Evolutionary conservation across 2,329 filamentous ascomycete genomes (phyloP).

Genomic region (Aspergillus persii): DNA sequence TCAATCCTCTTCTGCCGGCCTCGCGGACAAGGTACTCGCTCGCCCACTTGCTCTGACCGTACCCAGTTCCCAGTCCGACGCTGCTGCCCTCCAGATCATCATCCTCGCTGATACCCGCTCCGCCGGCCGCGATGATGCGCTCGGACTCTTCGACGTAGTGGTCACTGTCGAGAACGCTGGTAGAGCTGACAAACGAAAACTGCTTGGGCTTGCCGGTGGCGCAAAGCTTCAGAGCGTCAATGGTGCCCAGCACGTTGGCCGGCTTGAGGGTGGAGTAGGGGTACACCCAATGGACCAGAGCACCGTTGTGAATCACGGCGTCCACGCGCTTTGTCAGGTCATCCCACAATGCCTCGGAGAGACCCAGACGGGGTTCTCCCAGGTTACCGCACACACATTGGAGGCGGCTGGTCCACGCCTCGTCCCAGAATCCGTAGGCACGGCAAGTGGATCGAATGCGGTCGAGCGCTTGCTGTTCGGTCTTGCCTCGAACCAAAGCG

Average conservation of each 20-base stretch:
- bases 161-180: conserved; percentile 75
- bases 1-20: conserved; percentile 73
- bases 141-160: conserved; percentile 75
- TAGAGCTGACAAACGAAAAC: conserved; percentile 80
- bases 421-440: conserved; percentile 76
- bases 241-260: conserved; percentile 77
- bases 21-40: conserved; percentile 70
- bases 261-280: conserved; percentile 69
- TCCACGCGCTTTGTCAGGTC: conserved; percentile 65
- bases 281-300: conserved; percentile 74
- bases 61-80: conserved; percentile 76
- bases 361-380: conserved; percentile 67
- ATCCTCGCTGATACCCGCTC: conserved; percentile 65
- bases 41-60: conserved; percentile 90
- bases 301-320: conserved; percentile 78
- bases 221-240: conserved; percentile 74
- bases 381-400: conserved; percentile 72
- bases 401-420: conserved; percentile 62
- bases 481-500: conserved; percentile 71
- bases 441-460: conserved; percentile 66
- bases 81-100: conserved; percentile 77
- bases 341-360: conserved; percentile 66
- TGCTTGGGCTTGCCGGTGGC: conserved; percentile 73
- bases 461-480: conserved; percentile 57
- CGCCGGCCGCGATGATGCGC: conserved; percentile 58